A percentile compares a stretch with the other conserved stretches of the same genome.
These are phyloP conservation scores for Batkoa obscura DNA, from an alignment of 371 early-diverging fungal species.

Conservation along the genomic window DNA sequence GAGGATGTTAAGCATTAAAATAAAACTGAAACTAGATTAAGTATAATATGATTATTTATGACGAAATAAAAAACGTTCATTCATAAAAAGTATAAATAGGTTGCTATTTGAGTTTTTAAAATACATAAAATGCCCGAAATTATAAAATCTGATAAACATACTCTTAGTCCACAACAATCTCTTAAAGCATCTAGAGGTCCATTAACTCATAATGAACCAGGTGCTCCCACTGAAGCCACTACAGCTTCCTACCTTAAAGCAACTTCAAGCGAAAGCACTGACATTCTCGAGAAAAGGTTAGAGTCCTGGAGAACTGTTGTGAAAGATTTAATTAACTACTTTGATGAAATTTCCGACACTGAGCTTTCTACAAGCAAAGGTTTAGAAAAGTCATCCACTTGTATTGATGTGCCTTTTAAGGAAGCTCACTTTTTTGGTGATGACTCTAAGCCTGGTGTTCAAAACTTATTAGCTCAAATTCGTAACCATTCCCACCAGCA, in stretches of 20 bases:
- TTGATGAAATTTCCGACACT: background rate
- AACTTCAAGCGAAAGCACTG: background rate
- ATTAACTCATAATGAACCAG: background rate
- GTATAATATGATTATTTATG: too few relatives aligned
- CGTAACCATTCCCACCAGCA: background rate
- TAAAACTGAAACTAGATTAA: too few relatives aligned
- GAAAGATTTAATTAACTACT: background rate
- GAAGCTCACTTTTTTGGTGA: background rate
- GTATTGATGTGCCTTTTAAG: background rate
- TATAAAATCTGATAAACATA: background rate
- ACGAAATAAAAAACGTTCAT: too few relatives aligned
- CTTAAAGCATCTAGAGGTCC: too few relatives aligned
- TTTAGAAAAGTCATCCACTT: background rate
- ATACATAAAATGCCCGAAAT: background rate
- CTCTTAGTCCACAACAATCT: background rate
- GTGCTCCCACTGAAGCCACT: background rate
- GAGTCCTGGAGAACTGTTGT: background rate
- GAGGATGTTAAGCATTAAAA: too few relatives aligned
- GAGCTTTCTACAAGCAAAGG: background rate
- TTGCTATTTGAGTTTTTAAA: too few relatives aligned
- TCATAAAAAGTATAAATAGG: too few relatives aligned
- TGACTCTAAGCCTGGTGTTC: background rate
- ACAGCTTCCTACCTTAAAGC: background rate
- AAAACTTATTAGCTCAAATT: background rate
- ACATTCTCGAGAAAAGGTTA: background rate